Evolutionary conservation across 495 filamentous ascomycete genomes (phyloP).

Genomic region (Penicillium soppii): DNA sequence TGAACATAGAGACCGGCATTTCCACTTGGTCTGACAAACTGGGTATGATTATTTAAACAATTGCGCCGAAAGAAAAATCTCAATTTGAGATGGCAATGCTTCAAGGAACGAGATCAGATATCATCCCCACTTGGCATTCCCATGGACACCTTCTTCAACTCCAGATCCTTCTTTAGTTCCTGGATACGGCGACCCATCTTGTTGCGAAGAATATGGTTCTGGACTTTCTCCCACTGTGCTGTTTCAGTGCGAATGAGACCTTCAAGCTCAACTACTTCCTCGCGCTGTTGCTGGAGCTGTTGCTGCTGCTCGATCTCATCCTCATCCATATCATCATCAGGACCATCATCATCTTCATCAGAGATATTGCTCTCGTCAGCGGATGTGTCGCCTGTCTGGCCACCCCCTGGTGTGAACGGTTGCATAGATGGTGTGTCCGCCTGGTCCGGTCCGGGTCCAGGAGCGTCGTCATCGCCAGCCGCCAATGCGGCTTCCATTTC

Average conservation of each 20-base stretch:
- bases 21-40: not conserved
- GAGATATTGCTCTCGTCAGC: constrained; percentile 53
- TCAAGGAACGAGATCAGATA: constrained; percentile 14
- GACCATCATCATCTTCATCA: constrained; percentile 60
- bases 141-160: constrained; percentile 49
- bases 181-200: constrained; percentile 51
- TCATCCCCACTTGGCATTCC: constrained; percentile 41
- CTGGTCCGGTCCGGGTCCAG: constrained; percentile 20
- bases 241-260: constrained; percentile 45
- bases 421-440: constrained; percentile 34
- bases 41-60: constrained; percentile 10
- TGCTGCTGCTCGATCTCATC: constrained; percentile 47
- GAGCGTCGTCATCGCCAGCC: constrained; percentile 42
- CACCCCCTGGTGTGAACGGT: constrained; percentile 38
- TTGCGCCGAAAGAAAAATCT: constrained; percentile 10
- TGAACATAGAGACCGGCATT: not conserved
- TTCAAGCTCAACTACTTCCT: constrained; percentile 51
- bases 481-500: constrained; percentile 57
- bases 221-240: constrained; percentile 39
- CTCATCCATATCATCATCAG: constrained; percentile 62
- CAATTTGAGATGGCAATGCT: not conserved
- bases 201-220: constrained; percentile 48
- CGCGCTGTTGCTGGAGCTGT: constrained; percentile 49
- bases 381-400: constrained; percentile 31
- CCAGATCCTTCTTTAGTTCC: constrained; percentile 46